Evolutionary conservation across 2,329 filamentous ascomycete species (phyloP), one percentile per base, ranked within the genome.

Genomic region (Beauveria bassiana): DNA sequence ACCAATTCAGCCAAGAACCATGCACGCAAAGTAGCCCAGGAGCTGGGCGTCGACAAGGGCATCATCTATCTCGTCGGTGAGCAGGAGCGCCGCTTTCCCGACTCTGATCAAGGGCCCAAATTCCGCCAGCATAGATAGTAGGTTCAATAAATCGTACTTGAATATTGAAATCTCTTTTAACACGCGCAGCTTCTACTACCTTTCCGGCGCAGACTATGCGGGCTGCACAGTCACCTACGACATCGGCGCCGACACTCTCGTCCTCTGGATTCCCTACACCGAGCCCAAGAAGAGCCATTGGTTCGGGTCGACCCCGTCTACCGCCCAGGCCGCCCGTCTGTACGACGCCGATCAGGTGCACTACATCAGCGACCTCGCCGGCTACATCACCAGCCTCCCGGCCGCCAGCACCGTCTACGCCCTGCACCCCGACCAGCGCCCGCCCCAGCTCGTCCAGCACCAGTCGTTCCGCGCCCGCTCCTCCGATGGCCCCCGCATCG

Each of bases 321-420:
- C 79, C 12, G 80, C 86, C 16, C 84, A 90, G 62, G 87, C 87
- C 62, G 76, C 83, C 65, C 76, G 75, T 2, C 78, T 76, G 60
- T 86, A 86, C 66, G 86, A 93, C 65, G 81, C 93, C 60, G 89
- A 93, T 70, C 80, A 84, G 47, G 90, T 91, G 20, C 80, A 82
- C 63, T 88, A 86, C 70, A 79, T 77, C 49, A 73, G 72, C 20
- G 83, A 85, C 66, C 75, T 90, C 40, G 70, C 72, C 59, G 72
- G 74, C 65, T 77, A 76, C 57, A 73, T 86, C 43, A 71, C 66
- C 43, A 68, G 71, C 65, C 66, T 79, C 67, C 68, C 67, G 66
- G 80, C 59, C 63, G 82, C 64, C 71, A 81, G 67, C 8, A 71
- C 69, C 34, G 65, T 75, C 26, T 76, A 73, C 63, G 72, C 83